Percentiles rank a stretch among this genome's conserved stretches.
Evolutionary conservation across 495 filamentous ascomycete species (phyloP).

Genomic region (Neurospora sp.): DNA sequence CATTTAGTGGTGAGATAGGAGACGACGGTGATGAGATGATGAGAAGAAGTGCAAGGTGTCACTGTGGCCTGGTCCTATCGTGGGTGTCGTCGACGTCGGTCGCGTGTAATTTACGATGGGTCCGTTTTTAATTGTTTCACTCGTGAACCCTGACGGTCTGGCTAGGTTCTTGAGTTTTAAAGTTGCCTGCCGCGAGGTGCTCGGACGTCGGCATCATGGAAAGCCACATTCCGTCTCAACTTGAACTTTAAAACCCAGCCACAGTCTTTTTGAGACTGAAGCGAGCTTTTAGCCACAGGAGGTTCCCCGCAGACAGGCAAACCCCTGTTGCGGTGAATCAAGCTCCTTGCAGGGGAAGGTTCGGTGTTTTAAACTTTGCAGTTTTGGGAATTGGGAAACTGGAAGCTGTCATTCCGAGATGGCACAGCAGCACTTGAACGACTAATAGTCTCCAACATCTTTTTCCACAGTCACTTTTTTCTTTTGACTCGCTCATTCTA

Average conservation of each 20-base stretch:
- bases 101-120: neutral
- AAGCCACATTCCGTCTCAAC: neutral
- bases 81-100: neutral
- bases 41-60: neutral
- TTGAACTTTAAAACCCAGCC: neutral
- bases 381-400: neutral
- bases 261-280: neutral
- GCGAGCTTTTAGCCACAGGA: neutral
- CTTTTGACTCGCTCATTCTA: neutral
- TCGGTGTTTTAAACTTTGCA: neutral
- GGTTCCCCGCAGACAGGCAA: neutral
- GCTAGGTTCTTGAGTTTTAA: neutral
- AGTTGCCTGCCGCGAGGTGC: neutral
- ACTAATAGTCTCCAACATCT: neutral
- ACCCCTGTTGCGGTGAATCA: neutral
- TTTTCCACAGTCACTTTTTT: neutral
- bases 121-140: neutral
- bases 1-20: conserved; percentile 5
- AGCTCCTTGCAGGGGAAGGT: neutral
- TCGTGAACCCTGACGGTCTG: neutral
- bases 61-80: neutral
- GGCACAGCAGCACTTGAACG: neutral
- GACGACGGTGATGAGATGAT: neutral
- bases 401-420: neutral
- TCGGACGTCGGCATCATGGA: neutral